phyloP scores from a whole-genome alignment of 495 filamentous ascomycete species.

The Delitschia confertaspora region DNA sequence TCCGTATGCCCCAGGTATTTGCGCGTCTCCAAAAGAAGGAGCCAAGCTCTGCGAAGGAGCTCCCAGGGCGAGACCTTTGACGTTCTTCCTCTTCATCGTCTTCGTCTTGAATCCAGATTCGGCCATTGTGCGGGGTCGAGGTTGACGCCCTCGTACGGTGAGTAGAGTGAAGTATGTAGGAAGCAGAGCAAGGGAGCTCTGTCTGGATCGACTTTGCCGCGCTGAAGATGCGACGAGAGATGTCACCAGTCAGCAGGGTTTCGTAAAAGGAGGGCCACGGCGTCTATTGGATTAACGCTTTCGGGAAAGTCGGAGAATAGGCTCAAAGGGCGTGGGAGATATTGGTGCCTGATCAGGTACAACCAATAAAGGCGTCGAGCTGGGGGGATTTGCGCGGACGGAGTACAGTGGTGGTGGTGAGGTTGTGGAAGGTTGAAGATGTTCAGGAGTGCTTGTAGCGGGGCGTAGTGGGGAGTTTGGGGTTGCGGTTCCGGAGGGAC shows the following conservation, averaged over 20 bases:
- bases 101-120: conserved; percentile 66
- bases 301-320: conserved; percentile 17
- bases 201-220: conserved; percentile 26
- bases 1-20: conserved; percentile 51
- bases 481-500: neutral
- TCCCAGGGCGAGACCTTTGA: conserved; percentile 84
- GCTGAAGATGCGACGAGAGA: conserved; percentile 19
- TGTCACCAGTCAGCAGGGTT: conserved; percentile 25
- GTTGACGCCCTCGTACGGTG: conserved; percentile 15
- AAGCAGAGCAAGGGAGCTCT: neutral
- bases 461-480: conserved; percentile 1
- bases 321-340: conserved; percentile 1
- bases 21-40: conserved; percentile 51
- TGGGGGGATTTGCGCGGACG: neutral
- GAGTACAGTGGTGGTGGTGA: neutral
- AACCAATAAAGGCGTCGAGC: conserved; percentile 10
- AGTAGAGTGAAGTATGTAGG: neutral
- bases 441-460: conserved; percentile 3
- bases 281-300: conserved; percentile 31
- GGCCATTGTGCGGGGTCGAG: conserved; percentile 50
- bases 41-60: conserved; percentile 50
- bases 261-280: conserved; percentile 24
- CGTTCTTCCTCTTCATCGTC: conserved; percentile 95
- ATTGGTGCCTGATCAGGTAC: conserved; percentile 7
- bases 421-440: neutral